Evolutionary conservation across 2,329 filamentous ascomycete species (phyloP).

Genomic region (Sporothrix protearum): DNA sequence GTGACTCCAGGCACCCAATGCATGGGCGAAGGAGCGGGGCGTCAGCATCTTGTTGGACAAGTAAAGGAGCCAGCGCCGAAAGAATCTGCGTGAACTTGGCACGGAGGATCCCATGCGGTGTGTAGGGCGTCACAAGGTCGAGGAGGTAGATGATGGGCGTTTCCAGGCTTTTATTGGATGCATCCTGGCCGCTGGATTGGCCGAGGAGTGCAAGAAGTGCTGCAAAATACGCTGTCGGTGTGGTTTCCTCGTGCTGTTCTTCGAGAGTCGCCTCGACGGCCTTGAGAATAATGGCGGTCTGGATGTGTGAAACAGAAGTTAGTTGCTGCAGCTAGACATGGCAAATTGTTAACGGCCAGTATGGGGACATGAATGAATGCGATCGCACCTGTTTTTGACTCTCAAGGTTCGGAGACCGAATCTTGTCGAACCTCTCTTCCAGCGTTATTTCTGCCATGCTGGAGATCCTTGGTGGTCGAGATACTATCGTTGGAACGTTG

Average conservation of each 20-base stretch:
- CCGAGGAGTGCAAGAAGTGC: conserved; percentile 85
- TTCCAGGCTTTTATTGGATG: conserved; percentile 75
- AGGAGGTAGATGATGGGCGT: conserved; percentile 91
- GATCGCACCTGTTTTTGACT: conserved; percentile 79
- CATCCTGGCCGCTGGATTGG: conserved; percentile 66
- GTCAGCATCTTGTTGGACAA: conserved; percentile 77
- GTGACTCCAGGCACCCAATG: conserved; percentile 89
- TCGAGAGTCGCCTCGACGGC: conserved; percentile 91
- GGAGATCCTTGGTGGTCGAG: not conserved
- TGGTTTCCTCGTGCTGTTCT: conserved; percentile 78
- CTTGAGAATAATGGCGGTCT: conserved; percentile 82
- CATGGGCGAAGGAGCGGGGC: conserved; percentile 81
- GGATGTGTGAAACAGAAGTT: conserved; percentile 39
- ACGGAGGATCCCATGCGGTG: conserved; percentile 80
- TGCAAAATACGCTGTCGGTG: conserved; percentile 89
- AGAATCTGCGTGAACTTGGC: conserved; percentile 95
- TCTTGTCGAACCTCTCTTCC: conserved; percentile 93
- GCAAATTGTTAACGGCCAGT: not conserved
- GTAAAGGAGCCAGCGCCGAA: conserved; percentile 75
- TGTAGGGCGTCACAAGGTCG: conserved; percentile 81
- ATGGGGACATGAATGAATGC: not conserved
- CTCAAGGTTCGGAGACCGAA: conserved; percentile 92
- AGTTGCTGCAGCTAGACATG: not conserved
- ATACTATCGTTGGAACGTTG: not conserved
- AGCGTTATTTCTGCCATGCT: conserved; percentile 54